phyloP scores from a whole-genome alignment of 2,329 filamentous ascomycete genomes.

The Claviceps africana region DNA sequence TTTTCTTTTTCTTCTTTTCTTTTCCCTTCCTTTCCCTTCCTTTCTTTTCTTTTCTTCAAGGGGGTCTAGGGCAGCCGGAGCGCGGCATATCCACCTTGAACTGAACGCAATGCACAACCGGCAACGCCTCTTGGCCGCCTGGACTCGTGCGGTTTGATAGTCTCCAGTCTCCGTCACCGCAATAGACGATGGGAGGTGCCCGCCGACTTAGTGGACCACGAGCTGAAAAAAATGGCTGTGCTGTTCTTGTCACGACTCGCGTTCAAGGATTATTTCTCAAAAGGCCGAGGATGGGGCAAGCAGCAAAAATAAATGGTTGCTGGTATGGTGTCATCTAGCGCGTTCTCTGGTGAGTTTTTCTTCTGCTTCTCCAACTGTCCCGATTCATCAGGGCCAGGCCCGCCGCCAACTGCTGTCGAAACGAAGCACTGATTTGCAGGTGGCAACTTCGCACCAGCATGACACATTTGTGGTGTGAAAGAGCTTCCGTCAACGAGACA shows the following conservation, averaged over 20 bases:
- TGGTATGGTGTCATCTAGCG: not conserved
- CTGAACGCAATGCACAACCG: constrained; percentile 1
- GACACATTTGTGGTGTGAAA: constrained; percentile 1
- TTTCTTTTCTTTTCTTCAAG: not conserved
- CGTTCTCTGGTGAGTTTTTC: not conserved
- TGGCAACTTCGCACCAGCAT: not conserved
- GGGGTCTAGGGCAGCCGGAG: not conserved
- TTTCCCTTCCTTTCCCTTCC: no score
- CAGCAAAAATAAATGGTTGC: not conserved
- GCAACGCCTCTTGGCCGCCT: constrained; percentile 2
- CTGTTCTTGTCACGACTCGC: not conserved
- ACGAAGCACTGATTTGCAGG: not conserved
- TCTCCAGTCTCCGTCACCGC: not conserved
- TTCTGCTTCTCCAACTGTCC: no score
- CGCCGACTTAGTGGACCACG: not conserved
- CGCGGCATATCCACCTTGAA: constrained; percentile 1
- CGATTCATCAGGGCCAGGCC: not conserved
- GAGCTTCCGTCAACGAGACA: not conserved
- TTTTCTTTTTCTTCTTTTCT: no score
- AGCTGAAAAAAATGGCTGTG: not conserved
- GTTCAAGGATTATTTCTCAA: not conserved
- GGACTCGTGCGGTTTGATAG: not conserved
- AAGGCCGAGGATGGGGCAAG: not conserved
- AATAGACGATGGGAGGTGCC: not conserved
- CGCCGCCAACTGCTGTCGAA: not conserved